Percentiles rank a stretch among this genome's conserved stretches.
These are phyloP conservation scores for Fusarium sororula DNA, from an alignment of 2,329 filamentous ascomycete species.

Conservation along the genomic window DNA sequence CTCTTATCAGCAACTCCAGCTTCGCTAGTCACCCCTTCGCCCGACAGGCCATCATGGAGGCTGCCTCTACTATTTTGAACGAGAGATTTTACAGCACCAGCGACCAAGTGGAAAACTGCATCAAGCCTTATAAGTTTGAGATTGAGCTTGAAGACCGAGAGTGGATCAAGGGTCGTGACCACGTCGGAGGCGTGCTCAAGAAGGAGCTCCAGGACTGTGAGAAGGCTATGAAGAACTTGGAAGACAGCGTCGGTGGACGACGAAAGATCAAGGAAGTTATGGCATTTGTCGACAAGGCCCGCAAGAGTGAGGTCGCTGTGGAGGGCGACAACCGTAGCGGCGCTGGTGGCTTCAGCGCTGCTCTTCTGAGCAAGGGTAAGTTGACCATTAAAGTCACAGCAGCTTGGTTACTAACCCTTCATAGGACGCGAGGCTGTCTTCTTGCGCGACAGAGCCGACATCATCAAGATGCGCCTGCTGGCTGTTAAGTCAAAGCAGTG, in stretches of 20 bases:
- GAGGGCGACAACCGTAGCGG: constrained; percentile 86
- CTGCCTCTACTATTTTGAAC: constrained; percentile 87
- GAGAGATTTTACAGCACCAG: constrained; percentile 97
- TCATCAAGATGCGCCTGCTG: constrained; percentile 88
- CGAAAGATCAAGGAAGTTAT: constrained; percentile 91
- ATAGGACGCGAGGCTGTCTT: constrained; percentile 91
- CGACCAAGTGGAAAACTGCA: constrained; percentile 98
- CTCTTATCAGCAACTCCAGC: constrained; percentile 79
- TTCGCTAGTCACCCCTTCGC: constrained; percentile 93
- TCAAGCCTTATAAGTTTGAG: constrained; percentile 98
- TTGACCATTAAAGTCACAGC: background rate
- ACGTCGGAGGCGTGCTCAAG: constrained; percentile 82
- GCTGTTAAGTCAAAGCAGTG: constrained; percentile 94
- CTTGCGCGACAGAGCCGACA: constrained; percentile 87
- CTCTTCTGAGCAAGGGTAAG: constrained; percentile 82
- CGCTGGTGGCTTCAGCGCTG: constrained; percentile 91
- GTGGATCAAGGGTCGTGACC: constrained; percentile 86
- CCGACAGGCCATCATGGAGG: constrained; percentile 89
- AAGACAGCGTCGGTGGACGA: constrained; percentile 80
- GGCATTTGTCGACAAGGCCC: constrained; percentile 87
- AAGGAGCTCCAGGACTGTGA: constrained; percentile 88
- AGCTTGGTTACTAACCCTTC: constrained; percentile 37
- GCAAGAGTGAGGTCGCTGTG: constrained; percentile 84
- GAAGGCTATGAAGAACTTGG: constrained; percentile 76
- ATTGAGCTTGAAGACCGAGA: constrained; percentile 94